Evolutionary conservation across 1,284 basidiomycete genomes (phyloP).

Genomic region (Ganoderma boninense): DNA sequence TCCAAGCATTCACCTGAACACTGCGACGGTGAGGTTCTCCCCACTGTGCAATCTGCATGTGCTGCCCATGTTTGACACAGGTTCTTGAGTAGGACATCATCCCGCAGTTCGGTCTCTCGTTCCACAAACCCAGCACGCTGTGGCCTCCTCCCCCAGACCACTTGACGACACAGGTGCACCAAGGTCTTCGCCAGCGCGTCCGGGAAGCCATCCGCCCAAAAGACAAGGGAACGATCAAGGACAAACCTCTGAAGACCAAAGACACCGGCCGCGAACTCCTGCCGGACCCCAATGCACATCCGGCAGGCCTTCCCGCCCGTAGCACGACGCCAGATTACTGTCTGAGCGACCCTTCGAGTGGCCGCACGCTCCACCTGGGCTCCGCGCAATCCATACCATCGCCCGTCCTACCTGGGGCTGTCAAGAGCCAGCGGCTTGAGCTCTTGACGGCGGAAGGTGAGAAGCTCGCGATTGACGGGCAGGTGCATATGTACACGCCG

Average conservation of each 20-base stretch:
- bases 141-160: constrained; percentile 93
- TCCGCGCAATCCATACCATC: constrained; percentile 54
- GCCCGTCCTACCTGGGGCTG: constrained; percentile 30
- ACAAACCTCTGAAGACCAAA: neutral
- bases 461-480: constrained; percentile 63
- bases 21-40: constrained; percentile 71
- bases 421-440: constrained; percentile 52
- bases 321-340: constrained; percentile 21
- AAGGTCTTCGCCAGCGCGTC: constrained; percentile 67
- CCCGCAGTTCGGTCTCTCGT: constrained; percentile 68
- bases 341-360: constrained; percentile 18
- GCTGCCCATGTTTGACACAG: neutral
- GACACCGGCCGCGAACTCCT: neutral
- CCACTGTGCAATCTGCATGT: too few relatives aligned
- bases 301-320: constrained; percentile 10
- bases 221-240: constrained; percentile 20
- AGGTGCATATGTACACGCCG: constrained; percentile 90
- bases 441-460: constrained; percentile 58
- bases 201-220: constrained; percentile 59
- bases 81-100: constrained; percentile 70
- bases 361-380: constrained; percentile 47
- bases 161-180: constrained; percentile 69
- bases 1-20: constrained; percentile 88
- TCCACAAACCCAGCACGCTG: constrained; percentile 86
- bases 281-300: neutral